phyloP scores from a whole-genome alignment of 495 filamentous ascomycete genomes.

The Sphaerosporella brunnea region DNA sequence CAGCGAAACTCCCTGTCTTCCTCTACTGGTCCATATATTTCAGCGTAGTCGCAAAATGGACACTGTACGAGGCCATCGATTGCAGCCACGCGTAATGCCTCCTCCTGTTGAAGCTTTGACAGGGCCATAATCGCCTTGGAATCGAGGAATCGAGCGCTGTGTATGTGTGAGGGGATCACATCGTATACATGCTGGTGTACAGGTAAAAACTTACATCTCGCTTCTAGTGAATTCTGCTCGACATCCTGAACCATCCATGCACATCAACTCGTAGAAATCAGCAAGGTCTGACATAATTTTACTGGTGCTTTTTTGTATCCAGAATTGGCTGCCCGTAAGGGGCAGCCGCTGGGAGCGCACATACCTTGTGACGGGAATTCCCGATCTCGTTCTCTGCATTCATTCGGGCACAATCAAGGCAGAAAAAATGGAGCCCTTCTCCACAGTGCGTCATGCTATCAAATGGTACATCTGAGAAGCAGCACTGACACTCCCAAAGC shows the following conservation, averaged over 20 bases:
- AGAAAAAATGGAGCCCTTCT: slow-evolving; percentile 46
- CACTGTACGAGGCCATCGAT: slow-evolving; percentile 51
- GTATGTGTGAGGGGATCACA: too few relatives aligned
- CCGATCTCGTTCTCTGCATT: slow-evolving; percentile 54
- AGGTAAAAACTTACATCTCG: slow-evolving; percentile 33
- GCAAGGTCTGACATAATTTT: too few relatives aligned
- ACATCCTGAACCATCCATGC: slow-evolving; percentile 38
- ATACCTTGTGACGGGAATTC: slow-evolving; percentile 40
- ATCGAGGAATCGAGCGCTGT: slow-evolving; percentile 41
- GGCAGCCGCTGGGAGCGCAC: background rate
- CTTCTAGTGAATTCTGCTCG: slow-evolving; percentile 30
- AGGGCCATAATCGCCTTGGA: slow-evolving; percentile 36
- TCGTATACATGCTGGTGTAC: too few relatives aligned
- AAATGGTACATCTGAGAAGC: slow-evolving; percentile 45
- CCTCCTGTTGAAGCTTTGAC: slow-evolving; percentile 50
- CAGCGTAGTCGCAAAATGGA: slow-evolving; percentile 70
- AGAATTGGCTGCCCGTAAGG: background rate
- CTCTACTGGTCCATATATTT: slow-evolving; percentile 48
- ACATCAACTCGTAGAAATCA: slow-evolving; percentile 13
- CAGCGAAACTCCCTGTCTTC: slow-evolving; percentile 61
- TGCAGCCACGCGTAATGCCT: slow-evolving; percentile 44
- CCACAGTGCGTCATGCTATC: slow-evolving; percentile 54
- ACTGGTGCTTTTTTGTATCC: too few relatives aligned
- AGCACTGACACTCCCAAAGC: slow-evolving; percentile 50
- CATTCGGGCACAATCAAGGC: slow-evolving; percentile 42